Evolutionary conservation across 1,139 yeast genomes (phyloP), one percentile per base, ranked within the genome.

Genomic region (Yamadazyma triangularis): DNA sequence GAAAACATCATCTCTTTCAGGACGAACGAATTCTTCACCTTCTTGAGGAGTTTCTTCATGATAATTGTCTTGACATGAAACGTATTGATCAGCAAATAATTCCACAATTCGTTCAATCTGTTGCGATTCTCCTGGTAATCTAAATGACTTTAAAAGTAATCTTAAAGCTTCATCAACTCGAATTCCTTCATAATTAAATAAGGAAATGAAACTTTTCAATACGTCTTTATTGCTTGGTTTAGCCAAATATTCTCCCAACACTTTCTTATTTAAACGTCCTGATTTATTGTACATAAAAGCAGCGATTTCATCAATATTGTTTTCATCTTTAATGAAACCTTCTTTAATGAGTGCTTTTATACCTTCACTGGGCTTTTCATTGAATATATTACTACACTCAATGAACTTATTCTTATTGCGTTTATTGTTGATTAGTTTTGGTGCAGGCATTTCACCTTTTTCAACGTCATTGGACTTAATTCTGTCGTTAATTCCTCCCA

Each of bases 61-160:
- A 18, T 35, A 44, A 13, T 32, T 35, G 19, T 44, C 42, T 33
- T 79, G 87, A 37, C 80, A 73, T 22, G 35, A 63, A 6, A 84
- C 84, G 56, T 87, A 93, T 41, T 83, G 76, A 28, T 77, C 80
- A 4, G 95, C 89, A 58, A 93, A 91, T 13, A 77, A 69, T 48
- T 89, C 96, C 25, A 93, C 85, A 13, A 91, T 76, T 49, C 96
- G 73, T 54, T 89, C 97, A 53, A 93, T 91, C 52, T 87, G 96
- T 50, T 88, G 97, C 0, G 97, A 82, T 58, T 93, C 99, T 30
- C 99, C 99, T 0, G 98, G 98, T 33, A 93, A 69, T 55, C 99
- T 75, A 51, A 93, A 91, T 11, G 85, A 73, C 32, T 86, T 83
- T 43, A 93, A 66, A 39, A 93, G 58, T 32, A 86, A 72, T 45